Evolutionary conservation across 2,329 filamentous ascomycete genomes (phyloP).

Genomic region (Paecilomyces variotii): DNA sequence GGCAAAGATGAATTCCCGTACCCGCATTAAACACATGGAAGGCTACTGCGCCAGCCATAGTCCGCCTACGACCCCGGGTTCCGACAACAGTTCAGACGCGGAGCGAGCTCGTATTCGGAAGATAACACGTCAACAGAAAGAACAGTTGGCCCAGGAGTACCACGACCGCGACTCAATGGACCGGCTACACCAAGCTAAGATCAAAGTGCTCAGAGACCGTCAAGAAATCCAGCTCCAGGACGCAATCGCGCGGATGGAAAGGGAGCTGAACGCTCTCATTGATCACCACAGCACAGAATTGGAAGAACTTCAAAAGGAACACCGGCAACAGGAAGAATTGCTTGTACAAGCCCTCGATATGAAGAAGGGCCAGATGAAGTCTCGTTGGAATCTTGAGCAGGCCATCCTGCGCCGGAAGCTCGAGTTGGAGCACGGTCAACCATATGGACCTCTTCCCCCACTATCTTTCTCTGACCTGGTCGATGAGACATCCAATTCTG

Average conservation of each 20-base stretch:
- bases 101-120: slow-evolving; percentile 20
- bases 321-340: slow-evolving; percentile 24
- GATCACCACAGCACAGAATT: slow-evolving; percentile 24
- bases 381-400: slow-evolving; percentile 36
- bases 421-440: slow-evolving; percentile 26
- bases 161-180: slow-evolving; percentile 37
- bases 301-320: slow-evolving; percentile 25
- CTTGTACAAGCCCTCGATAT: slow-evolving; percentile 23
- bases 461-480: slow-evolving; percentile 23
- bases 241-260: slow-evolving; percentile 30
- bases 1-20: slow-evolving; percentile 34
- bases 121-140: slow-evolving; percentile 34
- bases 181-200: slow-evolving; percentile 34
- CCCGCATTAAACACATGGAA: slow-evolving; percentile 41
- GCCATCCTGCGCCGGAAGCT: slow-evolving; percentile 32
- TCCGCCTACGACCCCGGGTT: slow-evolving; percentile 22
- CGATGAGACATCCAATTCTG: slow-evolving; percentile 20
- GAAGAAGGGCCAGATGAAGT: slow-evolving; percentile 26
- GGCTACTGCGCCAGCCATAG: slow-evolving; percentile 36
- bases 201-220: slow-evolving; percentile 40
- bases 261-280: slow-evolving; percentile 28
- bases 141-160: slow-evolving; percentile 38
- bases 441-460: slow-evolving; percentile 32
- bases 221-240: slow-evolving; percentile 36
- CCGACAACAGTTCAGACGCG: slow-evolving; percentile 11